A percentile compares a stretch with the other conserved stretches of the same genome.
These are phyloP conservation scores for Triticum turgidum DNA, from an alignment of 176 grass and related monocot genomes.

Conservation along the genomic window DNA sequence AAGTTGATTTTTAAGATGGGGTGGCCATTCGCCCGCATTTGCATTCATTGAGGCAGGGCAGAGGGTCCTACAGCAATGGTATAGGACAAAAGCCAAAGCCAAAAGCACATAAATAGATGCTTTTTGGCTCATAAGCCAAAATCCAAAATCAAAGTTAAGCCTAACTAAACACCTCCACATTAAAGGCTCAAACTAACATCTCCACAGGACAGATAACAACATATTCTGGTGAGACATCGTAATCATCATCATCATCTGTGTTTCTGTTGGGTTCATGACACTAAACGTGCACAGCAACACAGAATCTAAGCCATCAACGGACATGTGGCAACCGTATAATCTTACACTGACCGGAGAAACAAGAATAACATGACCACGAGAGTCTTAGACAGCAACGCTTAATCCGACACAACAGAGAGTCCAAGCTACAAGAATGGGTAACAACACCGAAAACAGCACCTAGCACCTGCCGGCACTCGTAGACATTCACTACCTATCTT, in stretches of 20 bases:
- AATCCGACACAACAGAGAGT: neutral
- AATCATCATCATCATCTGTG: slow-evolving; percentile 12
- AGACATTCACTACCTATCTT: slow-evolving; percentile 56
- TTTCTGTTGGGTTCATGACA: neutral
- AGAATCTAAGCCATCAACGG: neutral
- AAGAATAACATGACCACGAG: neutral
- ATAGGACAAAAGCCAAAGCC: no score
- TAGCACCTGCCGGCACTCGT: neutral
- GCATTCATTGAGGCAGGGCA: no score
- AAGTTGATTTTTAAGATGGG: no score
- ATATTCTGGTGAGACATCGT: neutral
- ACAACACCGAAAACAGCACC: neutral
- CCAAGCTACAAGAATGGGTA: neutral
- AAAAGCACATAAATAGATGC: no score
- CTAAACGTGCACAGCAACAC: neutral
- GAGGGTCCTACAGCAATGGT: no score
- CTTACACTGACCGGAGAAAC: neutral
- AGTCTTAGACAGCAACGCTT: neutral
- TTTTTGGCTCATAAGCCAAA: no score
- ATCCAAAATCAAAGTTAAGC: no score
- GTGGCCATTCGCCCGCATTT: no score
- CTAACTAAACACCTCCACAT: no score
- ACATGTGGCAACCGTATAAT: neutral
- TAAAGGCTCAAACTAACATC: neutral
- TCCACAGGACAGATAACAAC: neutral